These are phyloP conservation scores for Corymbia citriodora DNA, from an alignment of 441 rosid genomes.

Conservation along the genomic window DNA sequence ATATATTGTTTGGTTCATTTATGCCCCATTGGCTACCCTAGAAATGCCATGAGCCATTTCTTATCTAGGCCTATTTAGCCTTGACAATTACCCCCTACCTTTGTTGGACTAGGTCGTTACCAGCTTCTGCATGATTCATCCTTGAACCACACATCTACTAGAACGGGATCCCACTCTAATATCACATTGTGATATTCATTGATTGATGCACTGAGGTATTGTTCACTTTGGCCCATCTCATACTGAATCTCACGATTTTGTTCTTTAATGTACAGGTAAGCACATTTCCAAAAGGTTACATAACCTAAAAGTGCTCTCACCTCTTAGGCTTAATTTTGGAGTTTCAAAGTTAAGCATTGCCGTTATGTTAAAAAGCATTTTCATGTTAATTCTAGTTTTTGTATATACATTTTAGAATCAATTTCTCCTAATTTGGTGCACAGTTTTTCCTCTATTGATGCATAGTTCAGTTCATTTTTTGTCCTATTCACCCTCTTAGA, in stretches of 20 bases:
- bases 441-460: neutral
- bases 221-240: too few species aligned
- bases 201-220: neutral
- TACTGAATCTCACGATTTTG: neutral
- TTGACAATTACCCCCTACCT: neutral
- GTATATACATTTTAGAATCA: too few species aligned
- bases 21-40: neutral
- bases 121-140: neutral
- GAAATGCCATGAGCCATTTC: fast-evolving
- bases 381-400: too few species aligned
- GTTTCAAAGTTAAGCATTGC: neutral
- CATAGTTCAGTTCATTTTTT: neutral
- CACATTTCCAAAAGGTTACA: neutral
- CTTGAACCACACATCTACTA: neutral
- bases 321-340: neutral
- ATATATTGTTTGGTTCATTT: neutral
- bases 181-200: neutral
- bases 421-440: neutral
- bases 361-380: neutral
- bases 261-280: neutral
- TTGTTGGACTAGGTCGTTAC: fast-evolving
- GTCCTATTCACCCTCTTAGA: neutral
- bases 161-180: neutral
- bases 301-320: neutral
- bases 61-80: neutral